phyloP scores from a whole-genome alignment of 2,329 filamentous ascomycete species.

The Ascochyta koolunga region DNA sequence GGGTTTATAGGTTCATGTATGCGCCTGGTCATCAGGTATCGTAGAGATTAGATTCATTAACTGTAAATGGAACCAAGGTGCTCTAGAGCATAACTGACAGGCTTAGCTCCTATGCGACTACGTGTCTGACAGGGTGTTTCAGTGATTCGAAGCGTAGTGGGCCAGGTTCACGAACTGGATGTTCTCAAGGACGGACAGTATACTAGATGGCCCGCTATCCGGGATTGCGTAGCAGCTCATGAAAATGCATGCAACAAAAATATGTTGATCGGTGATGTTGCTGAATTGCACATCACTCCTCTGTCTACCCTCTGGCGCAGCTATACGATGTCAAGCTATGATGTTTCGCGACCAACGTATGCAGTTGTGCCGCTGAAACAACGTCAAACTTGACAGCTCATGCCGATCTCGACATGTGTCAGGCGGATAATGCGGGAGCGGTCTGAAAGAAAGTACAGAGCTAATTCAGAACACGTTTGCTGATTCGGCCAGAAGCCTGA shows the following conservation, averaged over 20 bases:
- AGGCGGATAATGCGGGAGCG: too few species aligned
- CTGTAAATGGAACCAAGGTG: neutral
- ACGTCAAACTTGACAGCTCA: slow-evolving; percentile 10
- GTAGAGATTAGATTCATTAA: slow-evolving; percentile 1
- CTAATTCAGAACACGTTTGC: neutral
- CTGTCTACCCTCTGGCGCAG: neutral
- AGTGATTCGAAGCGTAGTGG: slow-evolving; percentile 10
- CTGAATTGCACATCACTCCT: too few species aligned
- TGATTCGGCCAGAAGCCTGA: neutral
- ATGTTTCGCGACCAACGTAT: neutral
- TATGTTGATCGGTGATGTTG: neutral
- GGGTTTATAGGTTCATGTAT: neutral
- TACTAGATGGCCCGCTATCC: neutral
- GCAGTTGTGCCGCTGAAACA: slow-evolving; percentile 8
- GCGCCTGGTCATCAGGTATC: neutral
- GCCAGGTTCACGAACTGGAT: neutral
- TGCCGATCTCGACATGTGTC: neutral
- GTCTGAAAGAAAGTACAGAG: neutral
- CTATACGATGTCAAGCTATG: neutral
- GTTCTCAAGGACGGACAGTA: neutral
- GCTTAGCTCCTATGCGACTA: neutral
- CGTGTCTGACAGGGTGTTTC: neutral
- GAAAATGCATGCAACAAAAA: neutral
- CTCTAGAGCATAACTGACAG: neutral
- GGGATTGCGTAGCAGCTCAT: neutral